phyloP scores from a whole-genome alignment of 2,329 filamentous ascomycete genomes.

The Myotisia sp. region DNA sequence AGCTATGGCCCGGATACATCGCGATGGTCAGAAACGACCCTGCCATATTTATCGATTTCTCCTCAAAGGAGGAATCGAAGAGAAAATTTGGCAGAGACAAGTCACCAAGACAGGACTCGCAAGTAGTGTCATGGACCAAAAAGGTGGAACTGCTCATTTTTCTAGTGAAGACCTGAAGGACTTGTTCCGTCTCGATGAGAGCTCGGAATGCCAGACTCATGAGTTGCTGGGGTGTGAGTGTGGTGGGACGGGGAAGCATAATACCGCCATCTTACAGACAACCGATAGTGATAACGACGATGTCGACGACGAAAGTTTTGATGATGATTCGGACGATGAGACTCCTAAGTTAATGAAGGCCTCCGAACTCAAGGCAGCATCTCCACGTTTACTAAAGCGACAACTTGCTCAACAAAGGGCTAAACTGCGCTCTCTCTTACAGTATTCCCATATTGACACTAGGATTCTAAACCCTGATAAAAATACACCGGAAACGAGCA shows the following conservation, averaged over 20 bases:
- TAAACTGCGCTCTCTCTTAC: slow-evolving; percentile 31
- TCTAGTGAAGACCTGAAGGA: slow-evolving; percentile 52
- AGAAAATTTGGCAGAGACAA: slow-evolving; percentile 63
- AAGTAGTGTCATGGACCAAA: slow-evolving; percentile 57
- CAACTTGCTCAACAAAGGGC: slow-evolving; percentile 10
- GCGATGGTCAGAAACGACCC: slow-evolving; percentile 54
- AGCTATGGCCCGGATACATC: slow-evolving; percentile 60
- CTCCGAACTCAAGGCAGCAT: slow-evolving; percentile 22
- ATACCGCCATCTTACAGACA: no score
- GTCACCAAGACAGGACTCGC: slow-evolving; percentile 56
- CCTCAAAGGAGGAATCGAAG: slow-evolving; percentile 54
- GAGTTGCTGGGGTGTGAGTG: slow-evolving; percentile 51
- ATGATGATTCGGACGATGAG: slow-evolving; percentile 15
- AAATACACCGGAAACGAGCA: slow-evolving; percentile 8
- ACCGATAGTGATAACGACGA: slow-evolving; percentile 13
- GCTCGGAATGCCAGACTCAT: slow-evolving; percentile 51
- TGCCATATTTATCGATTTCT: slow-evolving; percentile 57
- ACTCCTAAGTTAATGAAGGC: slow-evolving; percentile 26
- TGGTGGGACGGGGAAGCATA: slow-evolving; percentile 41
- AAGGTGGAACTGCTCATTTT: slow-evolving; percentile 45
- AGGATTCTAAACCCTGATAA: slow-evolving; percentile 14
- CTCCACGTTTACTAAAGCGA: slow-evolving; percentile 5
- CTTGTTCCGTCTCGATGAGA: slow-evolving; percentile 51
- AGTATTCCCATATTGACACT: slow-evolving; percentile 32
- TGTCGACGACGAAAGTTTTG: slow-evolving; percentile 11